These are phyloP conservation scores for Globisporangium heterothallicum DNA, from an alignment of 352 stramenopile genomes.

Conservation along the genomic window DNA sequence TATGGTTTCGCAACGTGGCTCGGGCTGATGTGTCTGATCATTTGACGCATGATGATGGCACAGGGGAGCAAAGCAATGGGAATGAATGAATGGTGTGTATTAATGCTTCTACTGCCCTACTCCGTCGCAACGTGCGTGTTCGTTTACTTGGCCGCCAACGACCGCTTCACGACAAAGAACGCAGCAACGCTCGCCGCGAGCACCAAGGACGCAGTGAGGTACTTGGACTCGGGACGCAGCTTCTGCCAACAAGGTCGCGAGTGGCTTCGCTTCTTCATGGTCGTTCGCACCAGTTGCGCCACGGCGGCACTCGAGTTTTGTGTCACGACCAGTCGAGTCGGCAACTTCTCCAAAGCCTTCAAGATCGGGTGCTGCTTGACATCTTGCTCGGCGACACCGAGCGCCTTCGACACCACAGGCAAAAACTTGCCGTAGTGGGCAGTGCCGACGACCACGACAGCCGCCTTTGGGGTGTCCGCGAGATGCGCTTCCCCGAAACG, in stretches of 20 bases:
- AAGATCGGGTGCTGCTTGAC: slow-evolving; percentile 75
- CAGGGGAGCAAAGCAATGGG: not conserved
- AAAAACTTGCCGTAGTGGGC: slow-evolving; percentile 98
- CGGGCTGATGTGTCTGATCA: no score
- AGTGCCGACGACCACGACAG: slow-evolving; percentile 93
- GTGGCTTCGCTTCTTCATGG: slow-evolving; percentile 17
- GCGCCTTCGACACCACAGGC: slow-evolving; percentile 86
- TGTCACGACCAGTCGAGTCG: slow-evolving; percentile 52
- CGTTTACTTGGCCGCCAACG: slow-evolving; percentile 22
- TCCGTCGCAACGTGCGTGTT: no score
- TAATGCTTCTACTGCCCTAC: not conserved
- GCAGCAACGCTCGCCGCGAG: slow-evolving; percentile 25
- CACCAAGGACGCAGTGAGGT: slow-evolving; percentile 29
- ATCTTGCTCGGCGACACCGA: slow-evolving; percentile 62
- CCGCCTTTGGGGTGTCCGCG: slow-evolving; percentile 44
- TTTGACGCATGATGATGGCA: no score
- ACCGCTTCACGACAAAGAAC: slow-evolving; percentile 42
- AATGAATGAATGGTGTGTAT: slow-evolving; percentile 1
- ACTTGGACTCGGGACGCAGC: slow-evolving; percentile 18
- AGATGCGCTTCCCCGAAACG: slow-evolving; percentile 59
- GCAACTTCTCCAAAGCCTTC: slow-evolving; percentile 63
- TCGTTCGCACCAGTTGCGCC: slow-evolving; percentile 53
- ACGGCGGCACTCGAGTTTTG: slow-evolving; percentile 64
- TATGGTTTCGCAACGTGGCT: no score
- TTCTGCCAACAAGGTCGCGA: slow-evolving; percentile 2